phyloP scores from a whole-genome alignment of 176 grass and related monocot genomes.

The Pontederia paniculata region DNA sequence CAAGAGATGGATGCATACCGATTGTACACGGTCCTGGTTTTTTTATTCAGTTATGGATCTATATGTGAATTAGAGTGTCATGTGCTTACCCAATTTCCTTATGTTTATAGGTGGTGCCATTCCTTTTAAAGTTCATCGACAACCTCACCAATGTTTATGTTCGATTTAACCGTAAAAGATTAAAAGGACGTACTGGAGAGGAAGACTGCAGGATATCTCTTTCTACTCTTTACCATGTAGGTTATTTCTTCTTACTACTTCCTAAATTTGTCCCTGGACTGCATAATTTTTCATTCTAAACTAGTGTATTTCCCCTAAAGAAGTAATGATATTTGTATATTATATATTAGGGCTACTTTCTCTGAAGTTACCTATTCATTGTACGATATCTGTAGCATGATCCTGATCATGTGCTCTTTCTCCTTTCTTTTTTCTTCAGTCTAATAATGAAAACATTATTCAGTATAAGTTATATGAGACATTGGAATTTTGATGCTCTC shows the following conservation, averaged over 20 bases:
- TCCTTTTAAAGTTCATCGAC: conserved; percentile 91
- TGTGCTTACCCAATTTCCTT: conserved; percentile 9
- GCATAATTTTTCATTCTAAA: too few species aligned
- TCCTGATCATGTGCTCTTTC: too few species aligned
- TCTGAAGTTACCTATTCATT: too few species aligned
- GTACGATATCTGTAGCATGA: too few species aligned
- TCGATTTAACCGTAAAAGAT: conserved; percentile 85
- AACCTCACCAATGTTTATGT: conserved; percentile 98
- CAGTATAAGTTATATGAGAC: too few species aligned
- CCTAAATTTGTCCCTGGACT: neutral
- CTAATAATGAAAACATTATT: too few species aligned
- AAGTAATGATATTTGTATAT: too few species aligned
- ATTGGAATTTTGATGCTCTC: too few species aligned
- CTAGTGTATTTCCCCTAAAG: too few species aligned
- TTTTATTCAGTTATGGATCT: neutral
- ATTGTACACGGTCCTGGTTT: conserved; percentile 57
- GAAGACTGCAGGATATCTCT: conserved; percentile 90
- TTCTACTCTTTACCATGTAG: conserved; percentile 89
- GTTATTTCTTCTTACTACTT: neutral
- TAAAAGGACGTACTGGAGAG: conserved; percentile 97
- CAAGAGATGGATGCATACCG: conserved; percentile 98
- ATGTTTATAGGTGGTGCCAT: conserved; percentile 74
- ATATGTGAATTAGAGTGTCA: conserved; percentile 5
- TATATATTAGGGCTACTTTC: too few species aligned
- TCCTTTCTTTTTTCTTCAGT: too few species aligned